A percentile compares a stretch with the other conserved stretches of the same genome.
Conservation (phyloP, 495 filamentous ascomycete genomes). For the Articulospora tetracladia region DNA sequence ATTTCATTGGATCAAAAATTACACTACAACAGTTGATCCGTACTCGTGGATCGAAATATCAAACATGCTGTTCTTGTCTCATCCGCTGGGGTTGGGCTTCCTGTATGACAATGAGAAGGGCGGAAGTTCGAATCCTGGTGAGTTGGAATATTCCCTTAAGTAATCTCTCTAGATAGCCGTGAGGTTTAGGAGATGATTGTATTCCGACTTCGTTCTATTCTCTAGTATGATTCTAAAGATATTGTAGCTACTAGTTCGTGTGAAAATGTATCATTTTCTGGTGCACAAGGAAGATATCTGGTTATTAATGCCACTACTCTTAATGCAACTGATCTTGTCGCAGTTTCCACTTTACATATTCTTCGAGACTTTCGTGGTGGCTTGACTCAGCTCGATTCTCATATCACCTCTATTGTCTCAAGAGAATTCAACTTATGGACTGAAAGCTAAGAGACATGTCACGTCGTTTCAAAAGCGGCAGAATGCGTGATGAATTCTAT, state of each 20-base stretch:
- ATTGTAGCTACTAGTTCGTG: background rate
- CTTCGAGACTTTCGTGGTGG: slow-evolving; percentile 38
- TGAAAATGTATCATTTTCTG: slow-evolving; percentile 8
- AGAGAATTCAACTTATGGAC: slow-evolving; percentile 45
- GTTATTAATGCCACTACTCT: slow-evolving; percentile 20
- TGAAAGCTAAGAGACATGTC: slow-evolving; percentile 31
- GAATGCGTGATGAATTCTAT: too few species aligned
- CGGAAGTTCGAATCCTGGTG: slow-evolving; percentile 7
- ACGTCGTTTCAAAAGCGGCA: too few species aligned
- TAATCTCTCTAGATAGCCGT: background rate
- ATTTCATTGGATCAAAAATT: slow-evolving; percentile 45
- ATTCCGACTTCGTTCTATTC: background rate
- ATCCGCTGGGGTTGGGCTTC: slow-evolving; percentile 55
- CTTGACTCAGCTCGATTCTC: slow-evolving; percentile 28
- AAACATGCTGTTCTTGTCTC: slow-evolving; percentile 54
- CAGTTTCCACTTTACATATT: slow-evolving; percentile 32
- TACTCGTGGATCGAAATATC: slow-evolving; percentile 54
- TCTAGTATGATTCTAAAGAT: background rate
- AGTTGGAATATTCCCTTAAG: background rate
- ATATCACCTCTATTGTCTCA: slow-evolving; percentile 25
- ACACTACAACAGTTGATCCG: slow-evolving; percentile 44
- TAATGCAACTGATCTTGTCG: slow-evolving; percentile 47
- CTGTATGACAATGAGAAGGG: slow-evolving; percentile 34
- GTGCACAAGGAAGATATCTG: slow-evolving; percentile 5
- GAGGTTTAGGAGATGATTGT: too few species aligned